Conservation (phyloP, 2,329 filamentous ascomycete genomes). For the Curvularia hawaiiensis region DNA sequence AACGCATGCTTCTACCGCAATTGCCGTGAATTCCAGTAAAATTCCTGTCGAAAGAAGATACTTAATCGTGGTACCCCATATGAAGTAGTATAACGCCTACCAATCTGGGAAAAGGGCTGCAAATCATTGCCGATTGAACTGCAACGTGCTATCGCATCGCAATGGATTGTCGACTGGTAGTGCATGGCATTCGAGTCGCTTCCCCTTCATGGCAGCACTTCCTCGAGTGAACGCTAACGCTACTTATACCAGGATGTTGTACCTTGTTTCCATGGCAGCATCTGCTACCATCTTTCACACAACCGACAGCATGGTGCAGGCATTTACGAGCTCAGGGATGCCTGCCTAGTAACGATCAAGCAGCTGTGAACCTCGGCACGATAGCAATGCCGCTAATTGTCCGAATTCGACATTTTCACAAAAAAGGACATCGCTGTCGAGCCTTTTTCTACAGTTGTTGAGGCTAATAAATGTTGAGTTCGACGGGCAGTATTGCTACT, state of each 20-base stretch:
- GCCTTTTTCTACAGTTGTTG: too few relatives aligned
- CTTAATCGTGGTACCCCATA: conserved; percentile 18
- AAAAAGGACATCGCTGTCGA: not conserved
- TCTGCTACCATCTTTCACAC: conserved; percentile 29
- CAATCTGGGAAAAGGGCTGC: conserved; percentile 26
- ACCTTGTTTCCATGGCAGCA: conserved; percentile 24
- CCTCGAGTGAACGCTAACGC: not conserved
- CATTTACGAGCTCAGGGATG: conserved; percentile 13
- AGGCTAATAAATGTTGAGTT: not conserved
- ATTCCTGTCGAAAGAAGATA: conserved; percentile 28
- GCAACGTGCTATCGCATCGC: conserved; percentile 27
- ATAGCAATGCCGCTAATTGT: conserved; percentile 14
- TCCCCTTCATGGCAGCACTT: not conserved
- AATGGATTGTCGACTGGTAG: conserved; percentile 21
- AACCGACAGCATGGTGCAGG: conserved; percentile 7
- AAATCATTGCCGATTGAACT: conserved; percentile 25
- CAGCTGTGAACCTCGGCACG: conserved; percentile 17
- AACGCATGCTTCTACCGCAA: conserved; percentile 21
- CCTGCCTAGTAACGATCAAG: conserved; percentile 12
- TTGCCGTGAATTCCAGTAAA: conserved; percentile 20
- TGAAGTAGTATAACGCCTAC: conserved; percentile 22
- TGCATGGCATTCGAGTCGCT: not conserved
- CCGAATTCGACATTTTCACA: not conserved
- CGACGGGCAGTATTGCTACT: not conserved
- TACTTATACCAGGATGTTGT: conserved; percentile 17